Percentiles rank a stretch among this genome's conserved stretches.
These are phyloP conservation scores for Phialophora tarda DNA, from an alignment of 2,329 filamentous ascomycete genomes.

Conservation along the genomic window DNA sequence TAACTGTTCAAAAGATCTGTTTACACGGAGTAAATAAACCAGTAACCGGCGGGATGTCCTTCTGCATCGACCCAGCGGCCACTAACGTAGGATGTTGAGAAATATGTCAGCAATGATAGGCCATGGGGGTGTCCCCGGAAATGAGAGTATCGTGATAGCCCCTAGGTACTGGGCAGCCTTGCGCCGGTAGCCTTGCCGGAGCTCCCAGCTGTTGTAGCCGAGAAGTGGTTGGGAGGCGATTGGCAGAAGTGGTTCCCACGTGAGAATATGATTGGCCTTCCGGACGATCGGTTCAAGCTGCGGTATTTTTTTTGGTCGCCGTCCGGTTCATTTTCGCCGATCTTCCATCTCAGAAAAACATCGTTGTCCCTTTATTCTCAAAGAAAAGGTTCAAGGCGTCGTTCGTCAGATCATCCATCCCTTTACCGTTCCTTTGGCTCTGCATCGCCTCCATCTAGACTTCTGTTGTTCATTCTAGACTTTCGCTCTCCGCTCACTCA, in stretches of 20 bases:
- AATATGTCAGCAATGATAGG: not conserved
- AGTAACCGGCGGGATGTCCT: not conserved
- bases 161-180: not conserved
- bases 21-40: not conserved
- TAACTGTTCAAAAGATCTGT: not conserved
- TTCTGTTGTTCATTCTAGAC: slow-evolving; percentile 11
- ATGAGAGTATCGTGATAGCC: not conserved
- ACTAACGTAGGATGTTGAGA: not conserved
- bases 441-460: slow-evolving; percentile 15
- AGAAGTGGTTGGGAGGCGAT: not conserved
- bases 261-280: slow-evolving; percentile 15
- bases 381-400: slow-evolving; percentile 7
- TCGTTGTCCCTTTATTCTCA: not conserved
- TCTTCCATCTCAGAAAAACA: slow-evolving; percentile 7
- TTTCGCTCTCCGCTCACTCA: slow-evolving; percentile 38
- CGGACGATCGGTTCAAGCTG: slow-evolving; percentile 15
- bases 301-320: slow-evolving; percentile 20
- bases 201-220: not conserved
- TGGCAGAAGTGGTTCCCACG: not conserved
- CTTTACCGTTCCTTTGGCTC: slow-evolving; percentile 1
- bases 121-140: not conserved
- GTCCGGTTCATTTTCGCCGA: slow-evolving; percentile 24
- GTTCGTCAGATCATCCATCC: slow-evolving; percentile 3
- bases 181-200: slow-evolving; percentile 3
- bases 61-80: not conserved